Base-by-base conservation (phyloP, 306 rosid genomes). In the Coriaria nepalensis region DNA sequence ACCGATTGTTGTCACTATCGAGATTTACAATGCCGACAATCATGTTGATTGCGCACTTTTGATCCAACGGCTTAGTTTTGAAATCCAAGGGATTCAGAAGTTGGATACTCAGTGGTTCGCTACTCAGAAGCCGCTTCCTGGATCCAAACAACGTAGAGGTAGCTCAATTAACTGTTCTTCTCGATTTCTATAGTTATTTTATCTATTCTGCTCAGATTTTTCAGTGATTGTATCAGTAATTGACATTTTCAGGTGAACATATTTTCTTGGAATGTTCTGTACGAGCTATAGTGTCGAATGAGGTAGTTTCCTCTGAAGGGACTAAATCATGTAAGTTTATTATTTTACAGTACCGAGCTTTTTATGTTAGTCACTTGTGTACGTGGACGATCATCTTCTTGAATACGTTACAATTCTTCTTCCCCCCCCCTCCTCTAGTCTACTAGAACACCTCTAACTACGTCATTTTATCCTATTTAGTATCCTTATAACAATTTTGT, bases 81-180 rank as follows among this genome's bases (percentile, higher is more conserved):
- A 85, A 78, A 71, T 92, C 53, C 75, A 66, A 47, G 96, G 96
- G 8, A 50, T 82, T 56, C 93, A 78, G 81, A 85, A 85, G 75
- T 68, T 82, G 59, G 98, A 92, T 37, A 49, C 73, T 35, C 98
- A 92, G 56, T 92, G 98, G 98, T 85, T 82, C 52, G 83, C 78
- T 43, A 85, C 96, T 14, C 94, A 73, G 75, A 92, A 82, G 66
- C 80, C 94, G 7, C 29, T 65, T 29, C 73, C 68, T 32, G 93
- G 86, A 68, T 82, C 94, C 9, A 85, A 72, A 49, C 98, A 79
- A 65, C 79, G 85, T 64, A 73, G 86, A 79, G 98, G 98, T 58
- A 20, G 29, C 29, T 20, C 29, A 20, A 20, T 20, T 40, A 38
- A 8, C 55, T 50, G 35, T 13, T 43, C 20, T 12, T 11, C 29